Conservation (phyloP, 441 rosid species). For the Brassica balearica region DNA sequence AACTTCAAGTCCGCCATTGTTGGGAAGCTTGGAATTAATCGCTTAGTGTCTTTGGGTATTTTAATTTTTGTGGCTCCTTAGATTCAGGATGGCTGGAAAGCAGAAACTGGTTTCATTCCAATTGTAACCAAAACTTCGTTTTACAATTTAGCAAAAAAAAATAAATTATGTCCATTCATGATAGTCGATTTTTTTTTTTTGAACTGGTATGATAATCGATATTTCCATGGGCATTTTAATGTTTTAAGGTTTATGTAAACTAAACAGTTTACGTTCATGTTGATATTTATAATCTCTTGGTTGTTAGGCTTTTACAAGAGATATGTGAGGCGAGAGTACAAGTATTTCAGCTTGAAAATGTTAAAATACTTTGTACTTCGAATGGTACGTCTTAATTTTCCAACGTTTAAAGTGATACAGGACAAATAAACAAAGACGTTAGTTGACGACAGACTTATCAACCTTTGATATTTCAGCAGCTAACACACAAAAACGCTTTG, state of each 20-base stretch:
- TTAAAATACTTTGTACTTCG: neutral
- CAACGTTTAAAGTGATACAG: slow-evolving; percentile 10
- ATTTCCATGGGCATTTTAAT: too few relatives aligned
- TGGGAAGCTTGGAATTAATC: neutral
- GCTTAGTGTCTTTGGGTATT: neutral
- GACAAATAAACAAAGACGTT: slow-evolving; percentile 13
- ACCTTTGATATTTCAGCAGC: slow-evolving; percentile 16
- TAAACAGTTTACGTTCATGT: too few relatives aligned
- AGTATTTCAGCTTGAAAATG: neutral
- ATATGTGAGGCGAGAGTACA: neutral
- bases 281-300: neutral
- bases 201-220: too few relatives aligned
- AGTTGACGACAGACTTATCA: slow-evolving; percentile 10
- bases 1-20: neutral
- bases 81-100: neutral
- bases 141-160: neutral
- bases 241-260: too few relatives aligned
- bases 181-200: too few relatives aligned
- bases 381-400: neutral
- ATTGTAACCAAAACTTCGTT: neutral
- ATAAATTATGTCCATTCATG: too few relatives aligned
- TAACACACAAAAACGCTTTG: neutral
- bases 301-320: neutral
- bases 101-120: neutral
- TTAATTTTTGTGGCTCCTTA: neutral